These are phyloP conservation scores for Dunaliella primolecta DNA, from an alignment of 139 green algal species.

Conservation along the genomic window DNA sequence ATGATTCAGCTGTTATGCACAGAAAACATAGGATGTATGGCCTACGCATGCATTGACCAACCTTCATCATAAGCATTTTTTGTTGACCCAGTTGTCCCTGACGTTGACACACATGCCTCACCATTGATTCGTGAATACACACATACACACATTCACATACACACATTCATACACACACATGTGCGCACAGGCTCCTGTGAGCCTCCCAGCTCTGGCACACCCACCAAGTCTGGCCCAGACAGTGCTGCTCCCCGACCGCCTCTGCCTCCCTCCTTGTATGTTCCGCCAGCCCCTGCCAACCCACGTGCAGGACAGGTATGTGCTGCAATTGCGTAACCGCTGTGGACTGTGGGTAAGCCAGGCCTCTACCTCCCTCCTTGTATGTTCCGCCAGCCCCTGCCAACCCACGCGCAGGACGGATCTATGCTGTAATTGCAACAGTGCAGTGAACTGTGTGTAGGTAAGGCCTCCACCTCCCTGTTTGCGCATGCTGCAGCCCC, in stretches of 20 bases:
- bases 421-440: no score
- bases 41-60: no score
- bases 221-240: not conserved
- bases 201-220: not conserved
- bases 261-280: not conserved
- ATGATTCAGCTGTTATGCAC: no score
- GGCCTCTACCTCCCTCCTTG: not conserved
- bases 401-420: not conserved
- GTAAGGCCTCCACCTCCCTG: not conserved
- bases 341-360: no score
- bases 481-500: not conserved
- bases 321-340: no score
- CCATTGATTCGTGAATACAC: no score
- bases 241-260: not conserved
- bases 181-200: not conserved
- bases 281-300: not conserved
- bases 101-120: no score
- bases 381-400: not conserved
- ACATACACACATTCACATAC: no score
- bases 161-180: not conserved
- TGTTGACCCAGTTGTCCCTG: no score
- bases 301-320: not conserved
- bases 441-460: no score
- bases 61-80: no score
- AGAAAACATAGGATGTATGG: no score